Percentiles rank a stretch among this genome's conserved stretches.
Conservation (phyloP, 2,329 filamentous ascomycete genomes). For the Trichoderma brevicompactum region DNA sequence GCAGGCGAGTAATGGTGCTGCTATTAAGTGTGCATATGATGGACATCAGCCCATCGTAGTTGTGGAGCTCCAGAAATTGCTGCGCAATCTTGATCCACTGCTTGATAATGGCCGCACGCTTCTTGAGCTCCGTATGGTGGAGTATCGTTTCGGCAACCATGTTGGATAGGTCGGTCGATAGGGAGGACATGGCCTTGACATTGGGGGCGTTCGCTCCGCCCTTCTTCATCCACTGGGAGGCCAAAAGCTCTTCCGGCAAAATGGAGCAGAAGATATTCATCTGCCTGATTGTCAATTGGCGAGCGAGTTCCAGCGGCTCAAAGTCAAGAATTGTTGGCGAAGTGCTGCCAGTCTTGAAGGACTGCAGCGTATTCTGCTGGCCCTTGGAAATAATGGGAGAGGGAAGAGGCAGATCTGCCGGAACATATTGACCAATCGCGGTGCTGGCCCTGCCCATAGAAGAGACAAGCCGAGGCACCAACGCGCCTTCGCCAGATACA, state of each 20-base stretch:
- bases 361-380: conserved; percentile 71
- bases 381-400: conserved; percentile 72
- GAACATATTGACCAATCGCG: conserved; percentile 70
- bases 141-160: conserved; percentile 93
- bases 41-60: conserved; percentile 96
- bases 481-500: conserved; percentile 72
- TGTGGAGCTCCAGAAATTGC: conserved; percentile 85
- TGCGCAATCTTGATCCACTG: conserved; percentile 97
- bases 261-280: conserved; percentile 92
- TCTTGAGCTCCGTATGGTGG: conserved; percentile 86
- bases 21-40: conserved; percentile 94
- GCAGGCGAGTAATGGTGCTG: conserved; percentile 85
- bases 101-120: conserved; percentile 87
- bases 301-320: conserved; percentile 85
- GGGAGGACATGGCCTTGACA: conserved; percentile 88
- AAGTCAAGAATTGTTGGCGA: conserved; percentile 83
- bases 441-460: conserved; percentile 88
- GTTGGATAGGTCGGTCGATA: conserved; percentile 92
- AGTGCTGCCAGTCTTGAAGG: conserved; percentile 73
- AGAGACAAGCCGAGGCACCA: conserved; percentile 82
- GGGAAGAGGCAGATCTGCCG: conserved; percentile 73
- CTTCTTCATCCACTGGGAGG: conserved; percentile 93
- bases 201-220: conserved; percentile 78
- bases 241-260: conserved; percentile 86
- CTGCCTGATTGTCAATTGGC: conserved; percentile 90